Evolutionary conservation across 2,329 filamentous ascomycete species (phyloP).

Genomic region (Aspergillus persii): DNA sequence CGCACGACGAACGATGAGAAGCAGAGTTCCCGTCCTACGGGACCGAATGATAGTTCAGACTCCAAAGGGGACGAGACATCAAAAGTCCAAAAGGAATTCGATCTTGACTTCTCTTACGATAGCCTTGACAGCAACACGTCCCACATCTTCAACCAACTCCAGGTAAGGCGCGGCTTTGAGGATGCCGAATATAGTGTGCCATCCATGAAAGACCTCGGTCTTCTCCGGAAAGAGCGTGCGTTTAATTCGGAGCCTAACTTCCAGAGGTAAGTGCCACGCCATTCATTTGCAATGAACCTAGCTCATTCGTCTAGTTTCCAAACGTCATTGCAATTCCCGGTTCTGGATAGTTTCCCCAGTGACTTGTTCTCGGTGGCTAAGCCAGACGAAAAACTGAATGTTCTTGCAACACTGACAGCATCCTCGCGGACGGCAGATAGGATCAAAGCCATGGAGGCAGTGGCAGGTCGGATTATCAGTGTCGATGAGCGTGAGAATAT

Average conservation of each 20-base stretch:
- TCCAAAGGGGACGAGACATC: slow-evolving; percentile 13
- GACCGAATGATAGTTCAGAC: neutral
- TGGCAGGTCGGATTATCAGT: slow-evolving; percentile 61
- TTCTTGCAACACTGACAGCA: slow-evolving; percentile 63
- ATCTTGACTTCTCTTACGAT: slow-evolving; percentile 40
- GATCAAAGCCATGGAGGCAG: slow-evolving; percentile 63
- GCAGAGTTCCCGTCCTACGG: neutral
- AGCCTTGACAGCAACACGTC: slow-evolving; percentile 21
- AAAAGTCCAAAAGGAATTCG: slow-evolving; percentile 31
- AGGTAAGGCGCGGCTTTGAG: slow-evolving; percentile 31
- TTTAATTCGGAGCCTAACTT: slow-evolving; percentile 35
- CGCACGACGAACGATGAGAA: slow-evolving; percentile 25
- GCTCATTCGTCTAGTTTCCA: slow-evolving; percentile 28
- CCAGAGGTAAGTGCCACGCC: slow-evolving; percentile 26
- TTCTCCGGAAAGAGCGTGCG: slow-evolving; percentile 29
- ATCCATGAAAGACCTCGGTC: slow-evolving; percentile 23
- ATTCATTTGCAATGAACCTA: neutral
- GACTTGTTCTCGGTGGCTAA: slow-evolving; percentile 60
- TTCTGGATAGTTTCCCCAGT: slow-evolving; percentile 80
- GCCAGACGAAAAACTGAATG: slow-evolving; percentile 45
- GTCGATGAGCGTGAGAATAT: slow-evolving; percentile 80
- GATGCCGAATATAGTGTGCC: slow-evolving; percentile 11
- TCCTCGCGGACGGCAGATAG: slow-evolving; percentile 70
- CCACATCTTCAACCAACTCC: slow-evolving; percentile 37
- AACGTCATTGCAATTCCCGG: slow-evolving; percentile 62